Percentiles rank a stretch among this genome's conserved stretches.
These are phyloP conservation scores for Phytophthora fragariae DNA, from an alignment of 352 stramenopile genomes.

Conservation along the genomic window DNA sequence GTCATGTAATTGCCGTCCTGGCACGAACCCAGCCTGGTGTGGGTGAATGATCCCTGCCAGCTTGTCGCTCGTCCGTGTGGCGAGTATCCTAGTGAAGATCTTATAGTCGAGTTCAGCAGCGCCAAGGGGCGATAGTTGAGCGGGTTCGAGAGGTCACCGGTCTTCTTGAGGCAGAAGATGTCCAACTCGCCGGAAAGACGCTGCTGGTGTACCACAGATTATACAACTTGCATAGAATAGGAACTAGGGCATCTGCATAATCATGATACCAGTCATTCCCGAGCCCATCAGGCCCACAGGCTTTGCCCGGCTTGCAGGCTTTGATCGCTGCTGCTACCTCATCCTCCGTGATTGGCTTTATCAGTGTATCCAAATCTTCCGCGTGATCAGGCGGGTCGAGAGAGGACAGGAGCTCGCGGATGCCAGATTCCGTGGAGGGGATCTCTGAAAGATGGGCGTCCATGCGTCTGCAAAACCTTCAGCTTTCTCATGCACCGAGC, in stretches of 20 bases:
- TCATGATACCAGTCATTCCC: neutral
- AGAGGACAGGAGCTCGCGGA: neutral
- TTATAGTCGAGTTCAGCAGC: conserved; percentile 25
- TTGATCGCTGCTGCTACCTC: neutral
- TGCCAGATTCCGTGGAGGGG: no score
- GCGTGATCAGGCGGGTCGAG: neutral
- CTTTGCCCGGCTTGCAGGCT: neutral
- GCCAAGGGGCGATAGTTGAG: conserved; percentile 17
- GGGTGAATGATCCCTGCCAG: neutral
- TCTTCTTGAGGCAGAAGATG: conserved; percentile 16
- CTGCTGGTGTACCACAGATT: neutral
- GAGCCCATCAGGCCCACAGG: neutral
- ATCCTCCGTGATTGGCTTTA: neutral
- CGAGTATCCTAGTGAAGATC: conserved; percentile 13
- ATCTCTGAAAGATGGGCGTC: neutral
- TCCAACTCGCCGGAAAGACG: neutral
- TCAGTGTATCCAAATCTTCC: neutral
- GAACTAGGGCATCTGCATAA: neutral
- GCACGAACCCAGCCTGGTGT: conserved; percentile 5
- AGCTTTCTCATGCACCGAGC: neutral
- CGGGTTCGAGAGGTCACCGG: neutral
- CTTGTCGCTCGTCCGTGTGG: neutral
- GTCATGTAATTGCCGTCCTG: neutral
- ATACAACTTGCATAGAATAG: neutral
- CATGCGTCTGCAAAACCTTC: neutral